Base-by-base conservation (phyloP, 1,284 basidiomycete genomes). In the Sanghuangporus sanghuang region DNA sequence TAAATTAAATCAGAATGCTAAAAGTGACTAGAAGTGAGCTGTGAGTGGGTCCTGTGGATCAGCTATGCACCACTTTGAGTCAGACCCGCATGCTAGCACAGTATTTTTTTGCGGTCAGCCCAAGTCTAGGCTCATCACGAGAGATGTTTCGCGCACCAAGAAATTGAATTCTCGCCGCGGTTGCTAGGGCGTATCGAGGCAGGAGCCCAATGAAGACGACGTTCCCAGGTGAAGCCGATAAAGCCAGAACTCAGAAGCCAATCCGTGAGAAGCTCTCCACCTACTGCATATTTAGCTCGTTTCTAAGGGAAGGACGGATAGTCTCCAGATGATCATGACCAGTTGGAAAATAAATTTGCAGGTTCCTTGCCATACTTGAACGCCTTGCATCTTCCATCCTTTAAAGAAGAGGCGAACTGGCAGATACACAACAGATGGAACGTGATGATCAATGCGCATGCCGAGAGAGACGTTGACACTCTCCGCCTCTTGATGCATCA, bases 181-280 rank as follows among this genome's bases (percentile, higher is more conserved):
- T 59, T 59, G 57, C 57, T 59, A 59, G 18, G 57, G 44, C 16
- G 56, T 46, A 46, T n/a, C 44, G 57, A 21, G 18, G 32, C 48
- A 46, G 27, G 36, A 59, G 9, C n/a, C 57, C 18, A 36, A 44
- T 27, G 27, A 44, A 14, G 16, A 49, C 11, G 27, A 52, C 46
- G 39, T 61, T 53, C 48, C 38, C 23, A 49, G 46, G 44, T 32
- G 38, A 18, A 49, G 49, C 46, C 46, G 46, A 59, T 49, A 46
- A 50, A 35, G 27, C n/a, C 46, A 35, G 59, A 61, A 61, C 36
- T 18, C 18, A 35, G 61, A 62, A 62, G 61, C 44, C 54, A 57
- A 40, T 32, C 53, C 54, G 53, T 56, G 61, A 44, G 46, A 56
- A 57, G n/a, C 38, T 32, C 57, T 21, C 32, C 21, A 38, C 57